Evolutionary conservation across 441 rosid species (phyloP), one percentile per base, ranked within the genome.

Genomic region (Viola pubescens): DNA sequence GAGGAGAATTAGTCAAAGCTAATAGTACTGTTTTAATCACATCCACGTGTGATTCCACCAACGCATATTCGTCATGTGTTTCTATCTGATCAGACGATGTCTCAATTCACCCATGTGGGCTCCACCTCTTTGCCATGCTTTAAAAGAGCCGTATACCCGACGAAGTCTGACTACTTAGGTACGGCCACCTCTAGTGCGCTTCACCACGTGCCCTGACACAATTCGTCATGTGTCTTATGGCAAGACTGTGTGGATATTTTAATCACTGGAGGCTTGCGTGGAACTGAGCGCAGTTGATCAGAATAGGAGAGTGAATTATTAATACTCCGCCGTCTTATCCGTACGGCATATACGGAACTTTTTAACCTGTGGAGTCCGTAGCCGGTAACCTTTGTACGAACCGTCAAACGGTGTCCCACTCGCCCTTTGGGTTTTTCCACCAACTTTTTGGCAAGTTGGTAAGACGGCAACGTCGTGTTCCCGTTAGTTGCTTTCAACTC

Each of bases 261-360:
- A 26, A 26, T 26, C 34, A 26, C 34, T 26, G 19, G 19, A 16
- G 48, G 7, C 12, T 65, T 16, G 4, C 9, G 10, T 64, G 69
- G 39, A 37, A 13, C 56, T 56, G 66, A 57, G 14, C 67, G 6
- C 68, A 75, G 13, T 0, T 1, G 73, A 82, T 67, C 34, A 10
- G 2, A 6, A 5, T 1, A 19, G 3, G 0, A 6, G 0, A 4
- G 26, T 6, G 6, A 53, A 45, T 46, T 54, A 59, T 57, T 6
- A n/a, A 47, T 71, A 44, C 54, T 56, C 57, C 44, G 74, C 75
- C 74, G 76, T 68, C 78, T 70, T 78, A 67, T 73, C 75, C 63
- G 86, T 82, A 82, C 91, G 82, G 78, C 26, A 65, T 49, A 72
- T 74, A 81, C 79, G 84, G 83, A 75, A 45, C 59, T 10, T 62